Evolutionary conservation across 78 protist species (phyloP).

Genomic region (Dictyostelium brefeldianum): DNA sequence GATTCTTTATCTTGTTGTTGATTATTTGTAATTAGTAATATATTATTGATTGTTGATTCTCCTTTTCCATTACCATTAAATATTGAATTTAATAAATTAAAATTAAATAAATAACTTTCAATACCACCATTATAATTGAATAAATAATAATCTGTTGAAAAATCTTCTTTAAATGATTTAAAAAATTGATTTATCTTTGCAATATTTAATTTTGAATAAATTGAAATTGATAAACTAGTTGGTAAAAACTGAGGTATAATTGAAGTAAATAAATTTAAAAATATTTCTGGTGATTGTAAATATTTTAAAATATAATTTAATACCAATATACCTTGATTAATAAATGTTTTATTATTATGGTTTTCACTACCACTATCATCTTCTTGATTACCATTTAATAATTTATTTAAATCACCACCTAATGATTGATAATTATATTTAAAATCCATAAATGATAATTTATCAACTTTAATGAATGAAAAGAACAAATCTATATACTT

Average conservation of each 20-base stretch:
- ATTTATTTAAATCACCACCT: no score
- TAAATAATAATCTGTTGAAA: neutral
- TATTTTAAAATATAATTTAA: neutral
- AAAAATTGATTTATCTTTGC: neutral
- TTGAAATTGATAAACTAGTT: neutral
- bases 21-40: no score
- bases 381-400: neutral
- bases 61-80: neutral
- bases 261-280: constrained; percentile 1
- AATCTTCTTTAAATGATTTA: neutral
- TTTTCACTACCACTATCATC: neutral
- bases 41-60: neutral
- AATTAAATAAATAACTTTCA: constrained; percentile 28
- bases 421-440: neutral
- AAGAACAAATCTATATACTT: neutral
- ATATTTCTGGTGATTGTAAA: neutral
- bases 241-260: neutral
- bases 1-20: neutral
- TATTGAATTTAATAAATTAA: neutral
- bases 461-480: neutral
- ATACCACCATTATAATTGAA: constrained; percentile 10
- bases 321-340: neutral
- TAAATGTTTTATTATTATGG: no score
- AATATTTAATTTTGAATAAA: neutral
- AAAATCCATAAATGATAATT: constrained; percentile 9